Evolutionary conservation across 1,284 basidiomycete species (phyloP).

Genomic region (Pterula multifida): DNA sequence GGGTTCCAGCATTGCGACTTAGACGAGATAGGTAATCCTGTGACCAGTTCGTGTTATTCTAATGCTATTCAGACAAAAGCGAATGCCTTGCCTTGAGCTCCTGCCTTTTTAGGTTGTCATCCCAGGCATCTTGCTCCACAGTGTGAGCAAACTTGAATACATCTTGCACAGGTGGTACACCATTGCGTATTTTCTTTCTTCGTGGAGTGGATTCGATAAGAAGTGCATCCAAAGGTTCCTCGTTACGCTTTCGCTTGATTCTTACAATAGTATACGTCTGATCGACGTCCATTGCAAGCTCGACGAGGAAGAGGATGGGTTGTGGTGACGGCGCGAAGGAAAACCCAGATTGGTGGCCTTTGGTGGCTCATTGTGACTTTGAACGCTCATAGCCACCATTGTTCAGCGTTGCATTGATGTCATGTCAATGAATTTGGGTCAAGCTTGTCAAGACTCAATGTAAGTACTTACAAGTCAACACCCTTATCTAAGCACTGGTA

Average conservation of each 20-base stretch:
- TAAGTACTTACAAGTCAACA: too few relatives aligned
- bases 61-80: not conserved
- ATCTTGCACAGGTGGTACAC: constrained; percentile 23
- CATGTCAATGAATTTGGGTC: too few relatives aligned
- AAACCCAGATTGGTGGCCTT: too few relatives aligned
- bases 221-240: constrained; percentile 68
- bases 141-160: constrained; percentile 72
- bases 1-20: constrained; percentile 10
- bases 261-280: constrained; percentile 57
- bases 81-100: constrained; percentile 42
- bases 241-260: constrained; percentile 68
- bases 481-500: too few relatives aligned
- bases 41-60: not conserved
- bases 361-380: not conserved
- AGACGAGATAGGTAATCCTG: constrained; percentile 38
- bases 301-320: not conserved
- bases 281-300: constrained; percentile 2
- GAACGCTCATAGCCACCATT: not conserved
- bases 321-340: not conserved
- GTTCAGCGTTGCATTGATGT: too few relatives aligned
- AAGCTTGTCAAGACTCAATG: too few relatives aligned
- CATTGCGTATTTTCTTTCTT: constrained; percentile 49
- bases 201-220: constrained; percentile 51
- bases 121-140: constrained; percentile 57
- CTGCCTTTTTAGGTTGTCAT: constrained; percentile 40